These are phyloP conservation scores for Vitis hybrid DNA, from an alignment of 177 flowering plant genomes.

Conservation along the genomic window DNA sequence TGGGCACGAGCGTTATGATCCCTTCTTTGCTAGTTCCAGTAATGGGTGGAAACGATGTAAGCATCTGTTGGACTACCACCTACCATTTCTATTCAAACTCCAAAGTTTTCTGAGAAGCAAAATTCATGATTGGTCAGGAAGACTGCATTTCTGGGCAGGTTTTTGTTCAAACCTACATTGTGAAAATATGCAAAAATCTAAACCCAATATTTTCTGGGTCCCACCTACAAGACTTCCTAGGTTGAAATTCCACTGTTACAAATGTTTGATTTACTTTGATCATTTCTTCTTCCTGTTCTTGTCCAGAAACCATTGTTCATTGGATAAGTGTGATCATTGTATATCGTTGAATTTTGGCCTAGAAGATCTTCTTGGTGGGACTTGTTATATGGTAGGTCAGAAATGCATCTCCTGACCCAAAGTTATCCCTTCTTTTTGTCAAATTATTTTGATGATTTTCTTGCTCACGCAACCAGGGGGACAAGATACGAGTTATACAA, in stretches of 20 bases:
- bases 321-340: slow-evolving; percentile 2
- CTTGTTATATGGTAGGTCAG: not conserved
- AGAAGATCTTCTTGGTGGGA: not conserved
- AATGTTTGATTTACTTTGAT: not conserved
- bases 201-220: not conserved
- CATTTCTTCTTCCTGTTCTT: not conserved
- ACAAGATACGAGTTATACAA: slow-evolving; percentile 90
- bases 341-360: not conserved
- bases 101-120: too few species aligned
- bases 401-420: not conserved
- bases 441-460: slow-evolving; percentile 1
- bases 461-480: slow-evolving; percentile 56
- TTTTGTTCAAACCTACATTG: not conserved
- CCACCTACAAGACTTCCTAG: not conserved
- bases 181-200: not conserved
- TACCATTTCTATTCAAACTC: not conserved
- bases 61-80: slow-evolving; percentile 19
- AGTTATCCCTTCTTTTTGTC: not conserved
- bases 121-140: not conserved
- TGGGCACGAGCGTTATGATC: slow-evolving; percentile 95
- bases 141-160: not conserved
- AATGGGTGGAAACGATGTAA: slow-evolving; percentile 94
- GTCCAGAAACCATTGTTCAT: not conserved
- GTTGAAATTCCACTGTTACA: not conserved
- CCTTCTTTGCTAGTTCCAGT: slow-evolving; percentile 76